Conservation (phyloP, 2,329 filamentous ascomycete species). For the Botryotinia narcissicola region DNA sequence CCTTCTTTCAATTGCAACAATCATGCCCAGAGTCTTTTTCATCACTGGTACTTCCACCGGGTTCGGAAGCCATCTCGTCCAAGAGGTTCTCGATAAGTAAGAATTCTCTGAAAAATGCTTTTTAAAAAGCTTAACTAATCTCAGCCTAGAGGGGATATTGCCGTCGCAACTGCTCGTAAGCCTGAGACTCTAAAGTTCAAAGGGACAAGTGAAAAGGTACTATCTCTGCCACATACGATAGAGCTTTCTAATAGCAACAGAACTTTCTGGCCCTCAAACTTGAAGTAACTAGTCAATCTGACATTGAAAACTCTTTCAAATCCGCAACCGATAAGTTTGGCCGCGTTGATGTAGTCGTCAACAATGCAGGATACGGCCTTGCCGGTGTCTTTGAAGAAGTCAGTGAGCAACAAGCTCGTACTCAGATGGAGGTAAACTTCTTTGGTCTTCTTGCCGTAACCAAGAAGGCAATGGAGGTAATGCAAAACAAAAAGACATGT, state of each 20-base stretch:
- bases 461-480: slow-evolving; percentile 41
- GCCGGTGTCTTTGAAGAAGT: slow-evolving; percentile 52
- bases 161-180: slow-evolving; percentile 48
- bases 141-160: slow-evolving; percentile 40
- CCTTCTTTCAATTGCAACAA: neutral
- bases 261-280: slow-evolving; percentile 51
- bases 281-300: slow-evolving; percentile 53
- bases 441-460: slow-evolving; percentile 57
- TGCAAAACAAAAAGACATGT: slow-evolving; percentile 40
- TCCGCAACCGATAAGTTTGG: slow-evolving; percentile 48
- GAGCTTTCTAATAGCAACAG: slow-evolving; percentile 16
- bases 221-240: neutral
- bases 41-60: slow-evolving; percentile 51
- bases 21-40: slow-evolving; percentile 44
- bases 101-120: neutral
- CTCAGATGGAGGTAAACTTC: slow-evolving; percentile 59
- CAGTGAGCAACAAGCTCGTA: slow-evolving; percentile 47
- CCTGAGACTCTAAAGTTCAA: slow-evolving; percentile 41
- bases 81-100: slow-evolving; percentile 40
- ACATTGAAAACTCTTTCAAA: slow-evolving; percentile 39
- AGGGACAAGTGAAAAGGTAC: slow-evolving; percentile 37
- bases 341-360: slow-evolving; percentile 57
- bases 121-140: neutral
- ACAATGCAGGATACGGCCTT: slow-evolving; percentile 60
- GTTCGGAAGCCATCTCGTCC: slow-evolving; percentile 45